A percentile compares a stretch with the other conserved stretches of the same genome.
These are phyloP conservation scores for Yamadazyma friedrichii DNA, from an alignment of 1,139 yeast genomes.

Conservation along the genomic window DNA sequence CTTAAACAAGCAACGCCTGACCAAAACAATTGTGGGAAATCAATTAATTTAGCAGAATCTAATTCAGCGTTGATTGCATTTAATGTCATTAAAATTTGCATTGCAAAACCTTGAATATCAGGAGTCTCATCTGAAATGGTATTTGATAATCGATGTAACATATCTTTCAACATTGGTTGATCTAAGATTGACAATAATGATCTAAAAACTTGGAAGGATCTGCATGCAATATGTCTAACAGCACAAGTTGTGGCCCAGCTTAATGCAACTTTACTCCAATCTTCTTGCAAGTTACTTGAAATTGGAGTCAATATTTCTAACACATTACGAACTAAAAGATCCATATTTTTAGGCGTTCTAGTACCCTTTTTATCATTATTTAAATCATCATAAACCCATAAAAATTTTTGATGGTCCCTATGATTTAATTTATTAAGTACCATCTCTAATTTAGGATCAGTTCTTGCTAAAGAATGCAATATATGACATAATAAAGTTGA, in stretches of 20 bases:
- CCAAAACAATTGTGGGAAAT: slow-evolving; percentile 95
- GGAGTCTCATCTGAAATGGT: slow-evolving; percentile 86
- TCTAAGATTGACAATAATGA: slow-evolving; percentile 77
- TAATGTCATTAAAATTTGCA: slow-evolving; percentile 95
- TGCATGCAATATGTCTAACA: slow-evolving; percentile 93
- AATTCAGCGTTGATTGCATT: slow-evolving; percentile 89
- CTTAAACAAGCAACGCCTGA: slow-evolving; percentile 89
- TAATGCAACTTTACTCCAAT: slow-evolving; percentile 83
- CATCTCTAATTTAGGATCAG: slow-evolving; percentile 52
- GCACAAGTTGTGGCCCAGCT: slow-evolving; percentile 98
- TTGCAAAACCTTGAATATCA: slow-evolving; percentile 94
- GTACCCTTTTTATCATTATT: slow-evolving; percentile 78
- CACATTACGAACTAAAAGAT: slow-evolving; percentile 64
- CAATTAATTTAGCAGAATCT: slow-evolving; percentile 72
- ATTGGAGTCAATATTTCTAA: slow-evolving; percentile 54
- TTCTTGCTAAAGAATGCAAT: slow-evolving; percentile 60
- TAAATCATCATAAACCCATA: slow-evolving; percentile 90
- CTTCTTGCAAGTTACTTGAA: slow-evolving; percentile 59
- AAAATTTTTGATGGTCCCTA: slow-evolving; percentile 31
- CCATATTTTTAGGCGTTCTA: slow-evolving; percentile 87
- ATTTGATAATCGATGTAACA: slow-evolving; percentile 89
- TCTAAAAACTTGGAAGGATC: slow-evolving; percentile 91
- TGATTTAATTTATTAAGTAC: slow-evolving; percentile 56
- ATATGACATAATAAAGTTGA: slow-evolving; percentile 71
- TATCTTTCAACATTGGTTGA: slow-evolving; percentile 85